Evolutionary conservation across 164 flowering plant genomes (phyloP), one percentile per base, ranked within the genome.

Genomic region (Chimonanthus salicifolius): DNA sequence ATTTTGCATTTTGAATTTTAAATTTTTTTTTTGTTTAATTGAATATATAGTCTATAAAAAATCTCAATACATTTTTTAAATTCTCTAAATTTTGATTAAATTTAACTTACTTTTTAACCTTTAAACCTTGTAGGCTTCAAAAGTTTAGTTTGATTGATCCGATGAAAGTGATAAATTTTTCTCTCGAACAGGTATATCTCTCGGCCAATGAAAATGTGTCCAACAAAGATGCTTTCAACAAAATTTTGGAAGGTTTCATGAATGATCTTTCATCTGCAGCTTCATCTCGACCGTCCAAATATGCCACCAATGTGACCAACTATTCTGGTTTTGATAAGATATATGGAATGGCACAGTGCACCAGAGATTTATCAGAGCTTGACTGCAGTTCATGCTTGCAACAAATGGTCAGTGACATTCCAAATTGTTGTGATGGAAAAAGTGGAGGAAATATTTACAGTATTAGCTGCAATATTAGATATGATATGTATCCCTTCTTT

Each of bases 341-440:
- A 49, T 82, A 81, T 75, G 83, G 80, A 7, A 69, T 86, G 44
- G 87, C 75, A 5, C 88, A 87, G 74, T 87, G 90, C 75, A 80
- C 83, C 7, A 75, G 77, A 46, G 85, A 85, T 74, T 13, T 86
- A 64, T 3, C 75, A 4, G 7, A n/a, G 3, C 9, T 16, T 5
- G 76, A 74, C 15, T 85, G 90, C 67, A 2, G 15, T 2, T 16
- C 7, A 2, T 87, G 90, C 62, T 78, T 87, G 2, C 7, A 15
- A 6, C 11, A 33, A 3, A 70, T 66, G 0, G 49, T 72, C 5
- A 6, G 58, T 3, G 3, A 20, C 1, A 20, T 84, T 5, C 72
- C 71, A 2, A 6, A 0, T 4, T 66, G 77, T 58, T 75, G 81
- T 18, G 20, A n/a, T 9, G 82, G 74, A 18, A 60, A 46, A 18